Conservation (phyloP, 2,329 filamentous ascomycete genomes). For the Alternaria gansuensis region DNA sequence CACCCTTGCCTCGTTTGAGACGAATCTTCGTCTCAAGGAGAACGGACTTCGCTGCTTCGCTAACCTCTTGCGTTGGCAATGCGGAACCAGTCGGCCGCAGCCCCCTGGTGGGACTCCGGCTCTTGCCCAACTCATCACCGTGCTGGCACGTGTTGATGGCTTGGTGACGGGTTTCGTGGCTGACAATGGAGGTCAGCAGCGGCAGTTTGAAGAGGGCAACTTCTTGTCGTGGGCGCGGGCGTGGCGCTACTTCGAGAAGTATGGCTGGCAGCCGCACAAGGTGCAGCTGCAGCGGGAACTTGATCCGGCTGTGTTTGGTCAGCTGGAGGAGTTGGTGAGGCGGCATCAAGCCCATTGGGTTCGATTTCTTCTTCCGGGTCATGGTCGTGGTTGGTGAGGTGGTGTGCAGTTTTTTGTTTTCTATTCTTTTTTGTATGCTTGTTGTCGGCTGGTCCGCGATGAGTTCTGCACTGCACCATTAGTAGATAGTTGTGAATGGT, state of each 20-base stretch:
- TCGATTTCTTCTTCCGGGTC: not conserved
- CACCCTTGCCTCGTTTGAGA: slow-evolving; percentile 6
- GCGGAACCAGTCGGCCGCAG: slow-evolving; percentile 1
- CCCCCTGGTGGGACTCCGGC: slow-evolving; percentile 11
- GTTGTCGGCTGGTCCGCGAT: slow-evolving; percentile 7
- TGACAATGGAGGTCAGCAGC: slow-evolving; percentile 3
- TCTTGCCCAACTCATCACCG: not conserved
- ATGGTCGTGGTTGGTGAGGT: not conserved
- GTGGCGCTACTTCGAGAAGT: slow-evolving; percentile 3
- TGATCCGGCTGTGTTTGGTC: not conserved
- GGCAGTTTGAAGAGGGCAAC: not conserved
- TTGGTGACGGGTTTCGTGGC: slow-evolving; percentile 9
- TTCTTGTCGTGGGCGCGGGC: slow-evolving; percentile 2
- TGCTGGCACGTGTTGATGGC: slow-evolving; percentile 2
- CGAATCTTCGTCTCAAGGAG: slow-evolving; percentile 3
- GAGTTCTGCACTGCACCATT: slow-evolving; percentile 1
- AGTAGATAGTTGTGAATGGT: slow-evolving; percentile 6
- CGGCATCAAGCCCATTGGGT: slow-evolving; percentile 5
- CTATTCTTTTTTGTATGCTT: slow-evolving; percentile 1
- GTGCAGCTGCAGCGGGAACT: not conserved
- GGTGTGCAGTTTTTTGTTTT: slow-evolving; percentile 2
- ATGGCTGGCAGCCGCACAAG: not conserved
- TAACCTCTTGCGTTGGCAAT: slow-evolving; percentile 12
- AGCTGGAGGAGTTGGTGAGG: slow-evolving; percentile 1
- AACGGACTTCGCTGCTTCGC: slow-evolving; percentile 2